A percentile compares a stretch with the other conserved stretches of the same genome.
Conservation (phyloP, 352 stramenopile genomes). For the Phytophthora uliginosa region DNA sequence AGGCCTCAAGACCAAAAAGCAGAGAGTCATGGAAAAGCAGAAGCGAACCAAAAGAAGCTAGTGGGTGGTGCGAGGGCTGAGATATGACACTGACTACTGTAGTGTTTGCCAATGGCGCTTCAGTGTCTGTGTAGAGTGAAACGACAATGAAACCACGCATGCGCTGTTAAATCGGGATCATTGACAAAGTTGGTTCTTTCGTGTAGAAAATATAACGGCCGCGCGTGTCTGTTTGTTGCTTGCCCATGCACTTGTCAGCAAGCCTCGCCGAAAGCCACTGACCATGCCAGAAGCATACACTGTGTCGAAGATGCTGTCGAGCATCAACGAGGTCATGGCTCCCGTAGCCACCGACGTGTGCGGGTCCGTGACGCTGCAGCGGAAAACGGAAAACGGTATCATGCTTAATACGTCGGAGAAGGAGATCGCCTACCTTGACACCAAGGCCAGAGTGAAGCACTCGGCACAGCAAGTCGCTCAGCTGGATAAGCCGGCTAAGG, state of each 20-base stretch:
- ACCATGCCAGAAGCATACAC: conserved; percentile 75
- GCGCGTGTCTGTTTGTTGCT: conserved; percentile 22
- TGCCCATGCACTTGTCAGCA: neutral
- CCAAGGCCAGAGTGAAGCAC: conserved; percentile 80
- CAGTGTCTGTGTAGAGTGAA: conserved; percentile 26
- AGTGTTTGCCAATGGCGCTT: neutral
- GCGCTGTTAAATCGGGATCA: conserved; percentile 5
- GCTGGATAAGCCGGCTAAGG: conserved; percentile 47
- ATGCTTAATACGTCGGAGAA: conserved; percentile 82
- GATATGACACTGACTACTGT: neutral
- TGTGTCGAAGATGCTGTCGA: conserved; percentile 87
- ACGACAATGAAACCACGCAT: conserved; percentile 30
- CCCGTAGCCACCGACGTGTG: conserved; percentile 59
- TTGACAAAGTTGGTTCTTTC: conserved; percentile 9
- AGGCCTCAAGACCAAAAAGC: conserved; percentile 82
- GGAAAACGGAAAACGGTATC: conserved; percentile 80
- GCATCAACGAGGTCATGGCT: conserved; percentile 85
- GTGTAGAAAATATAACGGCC: conserved; percentile 27
- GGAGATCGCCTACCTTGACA: conserved; percentile 84
- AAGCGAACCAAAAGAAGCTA: conserved; percentile 32
- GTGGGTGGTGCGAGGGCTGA: conserved; percentile 3
- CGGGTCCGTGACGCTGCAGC: conserved; percentile 71
- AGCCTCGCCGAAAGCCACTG: neutral
- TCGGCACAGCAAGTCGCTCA: conserved; percentile 62
- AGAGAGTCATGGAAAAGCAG: conserved; percentile 46